Conservation (phyloP, 495 filamentous ascomycete genomes). For the Trichoderma virens region DNA sequence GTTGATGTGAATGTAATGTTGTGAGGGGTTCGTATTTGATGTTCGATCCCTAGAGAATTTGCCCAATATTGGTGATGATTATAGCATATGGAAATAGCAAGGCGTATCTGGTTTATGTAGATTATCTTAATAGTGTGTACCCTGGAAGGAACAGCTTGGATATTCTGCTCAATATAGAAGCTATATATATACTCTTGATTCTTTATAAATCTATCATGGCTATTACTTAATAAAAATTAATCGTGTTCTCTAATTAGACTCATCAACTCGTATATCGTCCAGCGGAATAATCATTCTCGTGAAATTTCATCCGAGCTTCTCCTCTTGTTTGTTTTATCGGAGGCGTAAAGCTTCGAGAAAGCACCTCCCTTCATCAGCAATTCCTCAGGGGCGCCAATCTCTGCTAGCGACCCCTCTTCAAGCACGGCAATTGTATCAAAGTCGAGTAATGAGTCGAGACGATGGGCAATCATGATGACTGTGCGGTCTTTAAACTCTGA, state of each 20-base stretch:
- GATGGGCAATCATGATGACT: constrained; percentile 49
- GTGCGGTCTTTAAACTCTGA: constrained; percentile 46
- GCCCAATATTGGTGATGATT: not conserved
- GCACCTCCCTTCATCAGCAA: not conserved
- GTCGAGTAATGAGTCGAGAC: constrained; percentile 48
- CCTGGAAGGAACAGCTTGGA: not conserved
- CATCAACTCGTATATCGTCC: not conserved
- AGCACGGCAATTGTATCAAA: constrained; percentile 15
- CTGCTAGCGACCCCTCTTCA: not conserved
- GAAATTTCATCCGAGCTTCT: not conserved
- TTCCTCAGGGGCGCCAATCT: not conserved
- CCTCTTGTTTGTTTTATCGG: not conserved
- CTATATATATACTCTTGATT: not conserved
- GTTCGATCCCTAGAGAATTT: not conserved
- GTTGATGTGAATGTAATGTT: constrained; percentile 14
- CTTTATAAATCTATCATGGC: not conserved
- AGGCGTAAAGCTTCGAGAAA: not conserved
- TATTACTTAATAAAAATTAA: not conserved
- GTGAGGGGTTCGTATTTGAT: not conserved
- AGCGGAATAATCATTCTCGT: not conserved
- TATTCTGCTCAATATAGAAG: not conserved
- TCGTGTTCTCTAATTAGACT: not conserved
- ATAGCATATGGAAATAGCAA: not conserved
- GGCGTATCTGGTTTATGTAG: not conserved
- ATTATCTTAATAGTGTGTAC: not conserved